Conservation (phyloP, 495 filamentous ascomycete genomes). For the Penicillium riverlandense region DNA sequence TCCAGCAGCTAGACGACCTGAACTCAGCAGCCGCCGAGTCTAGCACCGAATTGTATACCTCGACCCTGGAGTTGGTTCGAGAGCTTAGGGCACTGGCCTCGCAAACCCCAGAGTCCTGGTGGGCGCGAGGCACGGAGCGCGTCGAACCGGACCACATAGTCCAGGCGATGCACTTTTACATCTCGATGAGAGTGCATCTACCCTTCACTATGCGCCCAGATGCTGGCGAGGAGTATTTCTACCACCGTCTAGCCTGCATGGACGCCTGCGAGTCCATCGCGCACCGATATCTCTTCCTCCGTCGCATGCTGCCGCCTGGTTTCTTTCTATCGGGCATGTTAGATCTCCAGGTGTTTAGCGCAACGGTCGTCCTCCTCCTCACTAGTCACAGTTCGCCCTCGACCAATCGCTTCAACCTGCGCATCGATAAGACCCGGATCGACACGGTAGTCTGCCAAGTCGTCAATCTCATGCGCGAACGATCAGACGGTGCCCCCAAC, state of each 20-base stretch:
- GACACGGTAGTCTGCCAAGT: background rate
- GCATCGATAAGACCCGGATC: too few species aligned
- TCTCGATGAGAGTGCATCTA: conserved; percentile 20
- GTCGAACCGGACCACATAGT: conserved; percentile 15
- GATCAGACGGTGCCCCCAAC: conserved; percentile 4
- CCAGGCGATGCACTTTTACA: conserved; percentile 19
- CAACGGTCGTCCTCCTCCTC: conserved; percentile 18
- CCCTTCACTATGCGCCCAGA: conserved; percentile 19
- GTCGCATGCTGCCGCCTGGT: conserved; percentile 12
- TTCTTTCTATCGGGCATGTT: conserved; percentile 20
- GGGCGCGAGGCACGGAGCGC: conserved; percentile 4
- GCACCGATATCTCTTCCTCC: conserved; percentile 14
- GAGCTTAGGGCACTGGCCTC: conserved; percentile 16
- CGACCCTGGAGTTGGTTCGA: conserved; percentile 9
- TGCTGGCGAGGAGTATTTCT: conserved; percentile 7
- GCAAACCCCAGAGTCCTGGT: conserved; percentile 18
- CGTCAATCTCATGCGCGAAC: conserved; percentile 8
- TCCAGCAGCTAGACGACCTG: conserved; percentile 21
- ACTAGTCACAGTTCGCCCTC: conserved; percentile 5
- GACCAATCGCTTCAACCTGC: background rate
- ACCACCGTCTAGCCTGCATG: conserved; percentile 17
- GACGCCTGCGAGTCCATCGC: conserved; percentile 18
- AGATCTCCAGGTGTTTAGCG: conserved; percentile 26
- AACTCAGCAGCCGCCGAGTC: conserved; percentile 1
- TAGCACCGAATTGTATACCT: conserved; percentile 6